phyloP scores from a whole-genome alignment of 306 rosid species.

The Carpinus fangiana region DNA sequence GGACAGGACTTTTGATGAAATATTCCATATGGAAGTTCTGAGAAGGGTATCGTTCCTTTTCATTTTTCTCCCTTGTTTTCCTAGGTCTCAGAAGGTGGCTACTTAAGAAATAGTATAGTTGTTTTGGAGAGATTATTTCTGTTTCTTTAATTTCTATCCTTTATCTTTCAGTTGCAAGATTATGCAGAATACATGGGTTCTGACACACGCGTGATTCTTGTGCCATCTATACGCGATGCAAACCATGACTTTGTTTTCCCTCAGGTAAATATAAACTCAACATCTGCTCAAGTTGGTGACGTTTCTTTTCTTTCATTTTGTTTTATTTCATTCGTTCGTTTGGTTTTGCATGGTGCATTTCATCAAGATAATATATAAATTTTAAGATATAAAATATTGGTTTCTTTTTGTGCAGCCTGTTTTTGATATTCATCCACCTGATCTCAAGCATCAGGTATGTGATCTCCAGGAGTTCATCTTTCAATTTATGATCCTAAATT shows the following conservation, averaged over 20 bases:
- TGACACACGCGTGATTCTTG: slow-evolving; percentile 63
- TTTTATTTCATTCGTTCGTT: no score
- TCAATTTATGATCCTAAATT: background rate
- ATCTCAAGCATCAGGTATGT: slow-evolving; percentile 74
- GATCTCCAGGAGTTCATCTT: slow-evolving; percentile 27
- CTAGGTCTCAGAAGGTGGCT: background rate
- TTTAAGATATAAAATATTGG: background rate
- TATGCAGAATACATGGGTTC: slow-evolving; percentile 68
- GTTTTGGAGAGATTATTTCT: background rate
- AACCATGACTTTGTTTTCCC: slow-evolving; percentile 89
- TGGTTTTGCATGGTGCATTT: no score
- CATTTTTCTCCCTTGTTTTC: background rate
- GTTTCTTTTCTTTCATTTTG: slow-evolving; percentile 11
- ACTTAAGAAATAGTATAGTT: background rate
- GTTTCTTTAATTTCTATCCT: slow-evolving; percentile 7
- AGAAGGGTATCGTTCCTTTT: slow-evolving; percentile 55
- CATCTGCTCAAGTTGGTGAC: slow-evolving; percentile 13
- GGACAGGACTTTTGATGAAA: slow-evolving; percentile 73
- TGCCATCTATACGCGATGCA: slow-evolving; percentile 87
- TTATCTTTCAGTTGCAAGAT: slow-evolving; percentile 68
- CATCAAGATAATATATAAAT: no score
- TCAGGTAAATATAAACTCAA: slow-evolving; percentile 55
- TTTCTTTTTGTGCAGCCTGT: slow-evolving; percentile 65
- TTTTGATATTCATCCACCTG: slow-evolving; percentile 60
- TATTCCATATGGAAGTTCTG: slow-evolving; percentile 64